Base-by-base conservation (phyloP, 345 rosid genomes). In the Erucastrum elatum region DNA sequence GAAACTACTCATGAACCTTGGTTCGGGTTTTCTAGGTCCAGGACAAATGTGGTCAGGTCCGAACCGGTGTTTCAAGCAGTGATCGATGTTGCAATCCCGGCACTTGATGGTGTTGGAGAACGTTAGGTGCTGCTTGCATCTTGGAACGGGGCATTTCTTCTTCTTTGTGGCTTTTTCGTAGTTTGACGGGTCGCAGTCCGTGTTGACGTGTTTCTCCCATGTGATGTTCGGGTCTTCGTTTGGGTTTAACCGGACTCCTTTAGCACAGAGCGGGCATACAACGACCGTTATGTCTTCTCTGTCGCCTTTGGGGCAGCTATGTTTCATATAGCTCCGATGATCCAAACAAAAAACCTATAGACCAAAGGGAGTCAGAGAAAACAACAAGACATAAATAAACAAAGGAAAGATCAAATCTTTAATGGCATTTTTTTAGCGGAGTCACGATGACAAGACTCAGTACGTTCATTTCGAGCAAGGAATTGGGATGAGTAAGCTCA, bases 31-130 rank as follows among this genome's bases (percentile, higher is more conserved):
- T 84, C 81, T 89, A 0, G 94, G 83, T 37, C 99, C 98, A 1
- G 93, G 83, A 63, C 99, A 95, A 53, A 72, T 81, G 75, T 95
- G 99, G 70, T 90, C 97, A 66, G 87, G 87, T 78, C 96, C 96
- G 75, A 95, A 93, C 35, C 99, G 90, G 64, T 92, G 99, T 86
- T 90, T 91, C 81, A 94, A 83, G 86, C 99, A 94, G 74, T 93
- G 98, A 74, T 94, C 97, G 3, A 80, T 1, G 5, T 80, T 83
- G 86, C 97, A 94, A 64, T 92, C 98, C 65, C 91, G 84, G 72
- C 99, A 94, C 71, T 85, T 91, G 83, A 94, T 88, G 16, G 94
- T 94, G 84, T 90, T 94, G 4, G 99, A 94, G 83, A 93, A 90
- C 27, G 90, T 88, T 17, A 94, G 89, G 8, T 80, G 72, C 83